Conservation (phyloP, 371 early-diverging fungal species). For the Parasitella parasitica region DNA sequence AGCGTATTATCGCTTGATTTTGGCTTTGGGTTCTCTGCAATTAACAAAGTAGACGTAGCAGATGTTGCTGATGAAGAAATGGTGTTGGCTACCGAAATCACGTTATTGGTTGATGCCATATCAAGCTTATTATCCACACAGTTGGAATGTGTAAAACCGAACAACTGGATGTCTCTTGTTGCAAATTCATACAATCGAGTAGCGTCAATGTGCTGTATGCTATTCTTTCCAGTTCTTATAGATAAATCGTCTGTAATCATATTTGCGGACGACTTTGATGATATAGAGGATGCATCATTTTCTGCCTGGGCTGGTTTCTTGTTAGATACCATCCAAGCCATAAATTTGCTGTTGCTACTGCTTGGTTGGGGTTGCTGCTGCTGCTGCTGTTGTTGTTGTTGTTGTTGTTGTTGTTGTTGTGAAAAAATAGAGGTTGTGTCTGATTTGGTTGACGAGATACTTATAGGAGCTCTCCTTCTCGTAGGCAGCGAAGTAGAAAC, state of each 20-base stretch:
- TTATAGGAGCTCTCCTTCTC: not conserved
- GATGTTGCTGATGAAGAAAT: not conserved
- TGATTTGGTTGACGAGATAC: constrained; percentile 1
- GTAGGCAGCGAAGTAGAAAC: not conserved
- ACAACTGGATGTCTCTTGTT: constrained; percentile 15
- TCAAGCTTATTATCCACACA: not conserved
- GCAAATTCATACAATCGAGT: constrained; percentile 30
- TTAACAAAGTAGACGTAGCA: not conserved
- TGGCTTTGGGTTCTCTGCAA: not conserved
- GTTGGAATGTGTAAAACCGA: not conserved
- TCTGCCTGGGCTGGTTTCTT: not conserved
- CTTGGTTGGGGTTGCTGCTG: not conserved
- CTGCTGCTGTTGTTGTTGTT: not conserved
- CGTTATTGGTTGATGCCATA: not conserved
- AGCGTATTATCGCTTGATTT: not conserved
- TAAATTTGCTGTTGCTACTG: constrained; percentile 11
- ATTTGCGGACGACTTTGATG: not conserved
- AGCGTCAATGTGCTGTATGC: constrained; percentile 13
- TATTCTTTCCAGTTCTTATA: not conserved
- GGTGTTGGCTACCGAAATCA: not conserved
- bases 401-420: not conserved
- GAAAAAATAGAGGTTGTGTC: constrained; percentile 3
- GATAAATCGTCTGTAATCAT: not conserved
- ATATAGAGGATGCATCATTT: not conserved
- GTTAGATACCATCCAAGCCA: constrained; percentile 26